Base-by-base conservation (phyloP, 164 flowering plant genomes). In the Amborella trichopoda region DNA sequence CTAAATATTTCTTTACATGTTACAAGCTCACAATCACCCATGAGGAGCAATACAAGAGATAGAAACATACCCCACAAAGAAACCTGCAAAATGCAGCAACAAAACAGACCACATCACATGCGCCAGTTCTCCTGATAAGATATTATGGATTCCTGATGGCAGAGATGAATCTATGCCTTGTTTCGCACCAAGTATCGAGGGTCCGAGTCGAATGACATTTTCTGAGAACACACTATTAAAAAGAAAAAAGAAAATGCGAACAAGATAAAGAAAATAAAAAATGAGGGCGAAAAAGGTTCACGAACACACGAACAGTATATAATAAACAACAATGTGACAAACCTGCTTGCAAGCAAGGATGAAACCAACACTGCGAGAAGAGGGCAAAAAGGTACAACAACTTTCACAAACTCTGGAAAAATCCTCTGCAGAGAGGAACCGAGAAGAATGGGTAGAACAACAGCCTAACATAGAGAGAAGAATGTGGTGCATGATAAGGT, bases 11-110 rank as follows among this genome's bases (percentile, higher is more conserved):
- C n/a, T n/a, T n/a, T n/a, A n/a, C n/a, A n/a, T n/a, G n/a, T n/a
- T n/a, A n/a, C n/a, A n/a, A n/a, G n/a, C n/a, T n/a, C n/a, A n/a
- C n/a, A n/a, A n/a, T n/a, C n/a, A n/a, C n/a, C n/a, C n/a, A n/a
- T n/a, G n/a, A n/a, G n/a, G n/a, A n/a, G n/a, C n/a, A n/a, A n/a
- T n/a, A n/a, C n/a, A n/a, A n/a, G n/a, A 47, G 28, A 18, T n/a
- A n/a, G n/a, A n/a, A n/a, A 18, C 72, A 54, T 67, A 81, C 95
- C 91, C 91, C n/a, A 81, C 81, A 56, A 85, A 68, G 65, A 81
- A 81, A 32, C 95, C 91, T 32, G 75, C 68, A 46, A 67, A 69
- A 67, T 81, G 95, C 51, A 85, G 52, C 52, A 77, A 54, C 27
- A 80, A 23, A 36, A 81, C 91, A 36, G 88, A 70, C 18, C 79